phyloP scores from a whole-genome alignment of 352 stramenopile species.

The Pythium folliculosum region DNA sequence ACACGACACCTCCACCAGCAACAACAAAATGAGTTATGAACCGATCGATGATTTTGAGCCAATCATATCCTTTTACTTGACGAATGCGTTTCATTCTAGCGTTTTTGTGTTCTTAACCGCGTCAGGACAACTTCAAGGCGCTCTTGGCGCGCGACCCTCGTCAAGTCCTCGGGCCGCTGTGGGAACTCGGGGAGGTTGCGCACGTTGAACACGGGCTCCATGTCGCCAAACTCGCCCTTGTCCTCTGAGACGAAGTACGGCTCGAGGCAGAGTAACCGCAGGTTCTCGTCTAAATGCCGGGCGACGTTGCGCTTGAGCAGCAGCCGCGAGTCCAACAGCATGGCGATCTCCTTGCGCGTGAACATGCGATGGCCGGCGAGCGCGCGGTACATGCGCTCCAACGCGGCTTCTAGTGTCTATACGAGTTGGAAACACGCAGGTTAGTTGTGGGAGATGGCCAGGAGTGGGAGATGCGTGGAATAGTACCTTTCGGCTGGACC shows the following conservation, averaged over 20 bases:
- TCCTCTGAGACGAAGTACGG: conserved; percentile 54
- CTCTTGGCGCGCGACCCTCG: conserved; percentile 20
- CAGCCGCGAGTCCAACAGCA: conserved; percentile 53
- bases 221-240: conserved; percentile 32
- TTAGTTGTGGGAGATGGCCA: background rate
- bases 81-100: background rate
- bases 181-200: conserved; percentile 53
- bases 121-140: conserved; percentile 38
- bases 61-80: too few relatives aligned
- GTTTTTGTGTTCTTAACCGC: conserved; percentile 31
- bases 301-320: conserved; percentile 64
- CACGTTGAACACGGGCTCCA: conserved; percentile 51
- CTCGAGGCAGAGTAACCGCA: conserved; percentile 56
- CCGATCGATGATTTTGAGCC: too few relatives aligned
- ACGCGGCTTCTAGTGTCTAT: conserved; percentile 57
- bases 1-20: too few relatives aligned
- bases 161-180: conserved; percentile 21
- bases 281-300: conserved; percentile 55
- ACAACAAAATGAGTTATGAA: too few relatives aligned
- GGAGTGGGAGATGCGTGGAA: background rate
- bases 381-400: conserved; percentile 55
- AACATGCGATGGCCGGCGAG: conserved; percentile 49
- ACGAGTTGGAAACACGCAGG: background rate
- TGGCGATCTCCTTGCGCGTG: conserved; percentile 44
- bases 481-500: conserved; percentile 26